A percentile compares a stretch with the other conserved stretches of the same genome.
Conservation (phyloP, 169 alveolate species). For the Babesia bigemina region DNA sequence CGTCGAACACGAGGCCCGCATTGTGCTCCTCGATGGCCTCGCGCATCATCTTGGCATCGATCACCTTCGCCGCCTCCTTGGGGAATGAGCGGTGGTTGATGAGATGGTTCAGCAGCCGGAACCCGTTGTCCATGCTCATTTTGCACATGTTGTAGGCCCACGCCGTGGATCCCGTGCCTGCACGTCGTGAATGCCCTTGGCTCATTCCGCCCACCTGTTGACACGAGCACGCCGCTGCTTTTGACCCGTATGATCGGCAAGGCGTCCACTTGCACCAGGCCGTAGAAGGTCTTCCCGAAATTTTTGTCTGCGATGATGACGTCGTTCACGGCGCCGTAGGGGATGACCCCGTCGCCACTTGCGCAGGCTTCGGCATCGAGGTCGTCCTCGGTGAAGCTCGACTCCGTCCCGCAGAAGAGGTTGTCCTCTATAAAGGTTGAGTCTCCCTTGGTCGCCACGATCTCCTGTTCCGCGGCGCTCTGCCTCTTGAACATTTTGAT, state of each 20-base stretch:
- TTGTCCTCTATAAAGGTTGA: constrained; percentile 34
- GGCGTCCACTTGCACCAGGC: constrained; percentile 73
- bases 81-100: constrained; percentile 54
- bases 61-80: constrained; percentile 65
- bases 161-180: constrained; percentile 87
- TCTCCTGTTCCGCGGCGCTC: background rate
- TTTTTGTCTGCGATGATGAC: constrained; percentile 60
- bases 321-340: constrained; percentile 66
- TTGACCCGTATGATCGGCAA: constrained; percentile 66
- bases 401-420: constrained; percentile 33
- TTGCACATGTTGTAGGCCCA: constrained; percentile 85
- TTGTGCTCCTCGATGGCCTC: constrained; percentile 67
- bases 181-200: background rate
- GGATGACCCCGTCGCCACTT: constrained; percentile 1
- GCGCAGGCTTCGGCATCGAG: constrained; percentile 5
- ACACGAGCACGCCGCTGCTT: constrained; percentile 73
- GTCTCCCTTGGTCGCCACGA: background rate
- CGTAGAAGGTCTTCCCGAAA: constrained; percentile 70
- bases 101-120: constrained; percentile 27
- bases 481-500: constrained; percentile 55
- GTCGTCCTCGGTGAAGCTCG: constrained; percentile 45
- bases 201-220: constrained; percentile 46
- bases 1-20: constrained; percentile 68
- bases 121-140: constrained; percentile 54
- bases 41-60: constrained; percentile 49